Base-by-base conservation (phyloP, 2,329 filamentous ascomycete genomes). In the Cladosporium oxysporum region DNA sequence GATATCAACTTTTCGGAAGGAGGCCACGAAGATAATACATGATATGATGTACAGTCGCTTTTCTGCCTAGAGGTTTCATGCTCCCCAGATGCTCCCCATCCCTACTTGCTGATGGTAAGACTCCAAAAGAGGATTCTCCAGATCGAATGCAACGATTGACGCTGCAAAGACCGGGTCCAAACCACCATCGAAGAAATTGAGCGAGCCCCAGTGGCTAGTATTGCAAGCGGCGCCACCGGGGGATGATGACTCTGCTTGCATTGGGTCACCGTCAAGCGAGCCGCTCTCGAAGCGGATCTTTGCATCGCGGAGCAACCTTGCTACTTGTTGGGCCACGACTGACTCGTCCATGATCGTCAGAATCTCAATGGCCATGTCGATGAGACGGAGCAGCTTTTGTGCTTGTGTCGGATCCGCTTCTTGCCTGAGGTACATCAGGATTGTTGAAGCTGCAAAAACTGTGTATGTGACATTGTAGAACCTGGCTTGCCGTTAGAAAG, bases 381-480 rank as follows among this genome's bases (percentile, higher is more conserved):
- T 53, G 16, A 53, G 16, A 31, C 8, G 50, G 29, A 53, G 50
- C 16, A 53, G 26, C 50, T 29, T 16, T 31, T 31, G 26, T n/a
- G 50, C 50, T 53, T 53, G 50, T 29, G 50, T 53, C 16, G 28
- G 8, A 28, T 53, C 50, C 50, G 50, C 50, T 53, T 53, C 50
- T 31, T 53, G 50, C 29, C 50, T 53, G 14, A 53, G 50, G 16
- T 29, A 53, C 50, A 53, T 53, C 14, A 53, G 16, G 11, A 53
- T 53, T 12, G 50, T 53, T n/a, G 50, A 53, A 18, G 50, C 50
- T 29, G 50, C 50, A 7, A 53, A 53, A 16, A 53, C 50, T 16
- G 50, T 53, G 50, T 53, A 53, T 11, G 50, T 53, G 50, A 53
- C 50, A 29, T 53, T 53, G 50, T 53, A 53, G 28, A 53, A 53